phyloP scores from a whole-genome alignment of 192 early-diverging fungal species.

The Allomyces macrogynus region DNA sequence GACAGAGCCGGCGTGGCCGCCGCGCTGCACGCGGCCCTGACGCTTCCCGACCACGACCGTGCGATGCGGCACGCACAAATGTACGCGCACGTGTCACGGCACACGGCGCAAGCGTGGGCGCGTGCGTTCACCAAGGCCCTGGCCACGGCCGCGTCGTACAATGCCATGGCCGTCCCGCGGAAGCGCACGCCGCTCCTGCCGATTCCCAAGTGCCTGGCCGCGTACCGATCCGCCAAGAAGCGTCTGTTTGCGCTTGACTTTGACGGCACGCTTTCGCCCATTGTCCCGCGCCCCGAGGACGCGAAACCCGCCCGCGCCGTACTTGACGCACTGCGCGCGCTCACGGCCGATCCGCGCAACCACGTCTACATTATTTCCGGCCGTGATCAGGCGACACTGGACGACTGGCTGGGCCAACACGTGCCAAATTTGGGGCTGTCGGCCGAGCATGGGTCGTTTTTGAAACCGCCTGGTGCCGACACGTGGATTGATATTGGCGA shows the following conservation, averaged over 20 bases:
- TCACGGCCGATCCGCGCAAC: slow-evolving; percentile 62
- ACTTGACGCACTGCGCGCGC: slow-evolving; percentile 45
- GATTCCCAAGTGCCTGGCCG: too few relatives aligned
- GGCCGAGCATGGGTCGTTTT: slow-evolving; percentile 90
- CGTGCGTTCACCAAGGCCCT: slow-evolving; percentile 23
- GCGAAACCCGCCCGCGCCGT: slow-evolving; percentile 12
- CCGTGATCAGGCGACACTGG: slow-evolving; percentile 61
- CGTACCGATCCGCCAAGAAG: too few relatives aligned
- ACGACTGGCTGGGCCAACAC: slow-evolving; percentile 53
- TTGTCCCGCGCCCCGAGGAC: neutral
- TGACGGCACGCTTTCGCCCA: neutral
- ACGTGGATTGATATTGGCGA: slow-evolving; percentile 29
- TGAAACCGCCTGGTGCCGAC: slow-evolving; percentile 53
- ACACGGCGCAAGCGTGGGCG: slow-evolving; percentile 80
- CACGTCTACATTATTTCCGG: slow-evolving; percentile 81
- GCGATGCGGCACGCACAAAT: slow-evolving; percentile 43
- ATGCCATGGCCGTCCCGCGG: too few relatives aligned
- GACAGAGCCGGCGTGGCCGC: slow-evolving; percentile 69
- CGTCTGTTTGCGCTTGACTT: neutral
- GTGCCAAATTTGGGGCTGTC: slow-evolving; percentile 59
- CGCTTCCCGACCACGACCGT: slow-evolving; percentile 61
- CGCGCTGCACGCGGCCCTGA: slow-evolving; percentile 75
- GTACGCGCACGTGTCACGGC: slow-evolving; percentile 42
- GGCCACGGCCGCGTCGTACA: too few relatives aligned
- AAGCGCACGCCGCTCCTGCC: too few relatives aligned